Evolutionary conservation across 2,329 filamentous ascomycete genomes (phyloP).

Genomic region (Aureobasidium subglaciale): DNA sequence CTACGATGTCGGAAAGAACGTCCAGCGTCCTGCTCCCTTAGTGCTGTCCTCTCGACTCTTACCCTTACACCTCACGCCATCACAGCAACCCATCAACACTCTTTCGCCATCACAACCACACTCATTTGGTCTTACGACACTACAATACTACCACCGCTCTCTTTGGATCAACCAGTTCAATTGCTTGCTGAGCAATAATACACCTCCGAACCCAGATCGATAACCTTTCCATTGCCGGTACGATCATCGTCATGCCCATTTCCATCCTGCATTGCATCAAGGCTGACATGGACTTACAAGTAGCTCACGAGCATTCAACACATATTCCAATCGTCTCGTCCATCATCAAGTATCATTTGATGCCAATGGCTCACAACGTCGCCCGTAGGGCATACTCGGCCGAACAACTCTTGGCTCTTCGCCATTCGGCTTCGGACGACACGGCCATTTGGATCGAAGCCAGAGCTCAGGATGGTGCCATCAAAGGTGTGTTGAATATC

Average conservation of each 20-base stretch:
- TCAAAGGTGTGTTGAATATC: slow-evolving; percentile 27
- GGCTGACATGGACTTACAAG: neutral
- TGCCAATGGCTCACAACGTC: slow-evolving; percentile 19
- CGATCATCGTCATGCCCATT: neutral
- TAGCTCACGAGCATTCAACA: slow-evolving; percentile 1
- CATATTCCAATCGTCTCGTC: neutral
- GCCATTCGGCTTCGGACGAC: slow-evolving; percentile 28
- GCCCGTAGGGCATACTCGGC: slow-evolving; percentile 32
- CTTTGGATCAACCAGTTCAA: neutral
- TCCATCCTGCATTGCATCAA: neutral
- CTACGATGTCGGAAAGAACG: neutral
- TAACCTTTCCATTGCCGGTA: neutral
- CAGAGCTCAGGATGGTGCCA: slow-evolving; percentile 30
- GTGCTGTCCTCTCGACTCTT: neutral
- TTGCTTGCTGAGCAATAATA: slow-evolving; percentile 4
- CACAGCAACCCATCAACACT: neutral
- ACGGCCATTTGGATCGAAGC: slow-evolving; percentile 30
- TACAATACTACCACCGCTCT: neutral
- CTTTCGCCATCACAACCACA: slow-evolving; percentile 4
- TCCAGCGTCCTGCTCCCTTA: neutral
- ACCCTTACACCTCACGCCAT: neutral
- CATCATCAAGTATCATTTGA: slow-evolving; percentile 3
- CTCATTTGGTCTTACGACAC: slow-evolving; percentile 11
- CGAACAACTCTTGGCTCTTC: slow-evolving; percentile 30
- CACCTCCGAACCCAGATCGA: neutral